Evolutionary conservation across 108 stramenopile species (phyloP).

Genomic region (Nitzschia inconspicua): DNA sequence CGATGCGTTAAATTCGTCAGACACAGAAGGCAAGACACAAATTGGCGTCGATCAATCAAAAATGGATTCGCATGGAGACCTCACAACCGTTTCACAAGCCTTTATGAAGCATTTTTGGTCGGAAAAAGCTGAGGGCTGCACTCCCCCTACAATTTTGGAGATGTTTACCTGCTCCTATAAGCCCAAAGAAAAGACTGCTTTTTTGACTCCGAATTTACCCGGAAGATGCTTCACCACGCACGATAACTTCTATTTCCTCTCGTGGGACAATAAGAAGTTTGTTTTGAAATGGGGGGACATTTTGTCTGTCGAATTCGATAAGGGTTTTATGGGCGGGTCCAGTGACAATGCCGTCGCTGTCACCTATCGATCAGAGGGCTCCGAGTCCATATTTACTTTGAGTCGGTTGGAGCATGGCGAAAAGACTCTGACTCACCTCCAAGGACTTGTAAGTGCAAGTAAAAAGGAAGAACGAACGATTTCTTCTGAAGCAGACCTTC

Average conservation of each 20-base stretch:
- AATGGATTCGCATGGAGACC: no score
- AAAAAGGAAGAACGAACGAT: not conserved
- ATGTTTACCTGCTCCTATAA: slow-evolving; percentile 40
- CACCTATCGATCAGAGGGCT: not conserved
- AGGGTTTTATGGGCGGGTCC: slow-evolving; percentile 22
- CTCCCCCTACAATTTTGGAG: slow-evolving; percentile 28
- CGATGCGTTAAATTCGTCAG: not conserved
- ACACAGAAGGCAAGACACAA: no score
- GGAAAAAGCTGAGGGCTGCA: slow-evolving; percentile 12
- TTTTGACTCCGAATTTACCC: slow-evolving; percentile 25
- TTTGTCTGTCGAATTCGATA: slow-evolving; percentile 52
- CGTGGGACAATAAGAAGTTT: slow-evolving; percentile 38
- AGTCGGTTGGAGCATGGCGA: slow-evolving; percentile 19
- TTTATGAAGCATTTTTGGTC: slow-evolving; percentile 23
- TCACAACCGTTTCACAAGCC: no score
- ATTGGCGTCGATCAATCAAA: no score
- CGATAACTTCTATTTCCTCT: slow-evolving; percentile 38
- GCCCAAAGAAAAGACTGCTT: slow-evolving; percentile 29
- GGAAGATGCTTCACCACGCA: slow-evolving; percentile 44
- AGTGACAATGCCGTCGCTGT: slow-evolving; percentile 28
- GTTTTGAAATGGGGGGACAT: slow-evolving; percentile 28
- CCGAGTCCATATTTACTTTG: slow-evolving; percentile 17
- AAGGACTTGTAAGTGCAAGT: not conserved
- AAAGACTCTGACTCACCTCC: slow-evolving; percentile 7
- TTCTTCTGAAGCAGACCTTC: not conserved